Base-by-base conservation (phyloP, 257 asterid genomes). In the Capsicum pubescens region DNA sequence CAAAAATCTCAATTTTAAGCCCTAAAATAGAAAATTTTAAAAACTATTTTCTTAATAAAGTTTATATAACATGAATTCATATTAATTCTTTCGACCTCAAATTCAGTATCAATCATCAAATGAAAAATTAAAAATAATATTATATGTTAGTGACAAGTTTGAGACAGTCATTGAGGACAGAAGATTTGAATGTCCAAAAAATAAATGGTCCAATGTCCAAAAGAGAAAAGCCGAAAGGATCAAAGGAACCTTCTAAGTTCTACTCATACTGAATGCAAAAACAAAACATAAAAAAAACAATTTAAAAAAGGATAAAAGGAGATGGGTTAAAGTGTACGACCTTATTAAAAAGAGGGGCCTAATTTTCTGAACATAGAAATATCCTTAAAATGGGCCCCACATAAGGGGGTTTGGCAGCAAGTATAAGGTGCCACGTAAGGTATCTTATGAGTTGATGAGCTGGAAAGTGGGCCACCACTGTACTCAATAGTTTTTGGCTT, bases 51-150 rank as follows among this genome's bases (percentile, higher is more conserved):
- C 5, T 0, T 16, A 16, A 0, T 16, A 0, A 8, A 9, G 0
- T 17, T 69, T 16, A 9, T 1, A 9, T 6, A 1, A 36, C 0
- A 42, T 0, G 9, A 69, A 3, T 42, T 69, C 0, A 9, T 1
- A 69, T 42, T 69, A 69, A 0, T 39, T 8, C 0, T 16, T 0
- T 0, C 1, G 2, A 39, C 8, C 21, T 69, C 8, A 36, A 15
- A 67, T 13, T 0, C 0, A 3, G 2, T 14, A 67, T 0, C 7
- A 35, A 3, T 35, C 4, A 66, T 1, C 6, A 0, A 4, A 3
- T 2, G 11, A 35, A 0, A 32, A 32, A 15, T 15, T 0, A 2
- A 10, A 9, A n/a, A 70, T 0, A 11, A 44, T 71, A 71, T 17
- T 44, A 46, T 71, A 71, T 46, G 58, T 6, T 71, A 5, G 36